Conservation (phyloP, 2,329 filamentous ascomycete genomes). For the Purpureocillium lavendulum region DNA sequence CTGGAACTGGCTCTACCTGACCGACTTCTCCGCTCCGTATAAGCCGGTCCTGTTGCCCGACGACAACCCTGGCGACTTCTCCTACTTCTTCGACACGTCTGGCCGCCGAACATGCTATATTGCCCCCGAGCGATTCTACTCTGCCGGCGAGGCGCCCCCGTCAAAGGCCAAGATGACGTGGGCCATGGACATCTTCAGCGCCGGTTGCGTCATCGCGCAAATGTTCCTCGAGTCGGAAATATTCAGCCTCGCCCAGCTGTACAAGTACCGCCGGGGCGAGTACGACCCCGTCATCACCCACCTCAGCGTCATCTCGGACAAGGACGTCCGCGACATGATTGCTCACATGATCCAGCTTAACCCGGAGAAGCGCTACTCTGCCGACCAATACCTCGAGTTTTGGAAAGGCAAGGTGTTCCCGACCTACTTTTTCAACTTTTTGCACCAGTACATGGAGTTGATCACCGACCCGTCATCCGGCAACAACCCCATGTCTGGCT, state of each 20-base stretch:
- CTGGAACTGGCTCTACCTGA: slow-evolving; percentile 98
- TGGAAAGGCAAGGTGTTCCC: slow-evolving; percentile 92
- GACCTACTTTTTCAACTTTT: slow-evolving; percentile 92
- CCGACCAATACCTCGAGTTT: slow-evolving; percentile 87
- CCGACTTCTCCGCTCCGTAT: slow-evolving; percentile 94
- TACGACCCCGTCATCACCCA: slow-evolving; percentile 81
- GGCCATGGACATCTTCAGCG: slow-evolving; percentile 99
- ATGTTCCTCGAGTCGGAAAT: slow-evolving; percentile 91
- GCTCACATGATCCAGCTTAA: slow-evolving; percentile 94
- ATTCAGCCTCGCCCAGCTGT: slow-evolving; percentile 95
- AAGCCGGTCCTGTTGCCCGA: slow-evolving; percentile 91
- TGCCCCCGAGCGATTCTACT: slow-evolving; percentile 85
- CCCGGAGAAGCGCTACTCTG: slow-evolving; percentile 83
- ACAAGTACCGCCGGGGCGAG: slow-evolving; percentile 86
- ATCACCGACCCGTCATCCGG: slow-evolving; percentile 87
- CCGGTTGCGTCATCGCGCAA: slow-evolving; percentile 93
- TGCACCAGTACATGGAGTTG: slow-evolving; percentile 95
- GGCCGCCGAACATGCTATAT: slow-evolving; percentile 89
- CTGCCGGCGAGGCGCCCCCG: slow-evolving; percentile 57
- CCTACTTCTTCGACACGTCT: slow-evolving; percentile 94
- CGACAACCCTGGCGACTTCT: slow-evolving; percentile 95
- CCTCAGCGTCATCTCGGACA: slow-evolving; percentile 78
- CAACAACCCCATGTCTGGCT: slow-evolving; percentile 60
- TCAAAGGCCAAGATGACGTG: slow-evolving; percentile 57
- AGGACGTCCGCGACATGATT: slow-evolving; percentile 80